Evolutionary conservation across 352 stramenopile species (phyloP), one percentile per base, ranked within the genome.

Genomic region (Globisporangium apiculatum): DNA sequence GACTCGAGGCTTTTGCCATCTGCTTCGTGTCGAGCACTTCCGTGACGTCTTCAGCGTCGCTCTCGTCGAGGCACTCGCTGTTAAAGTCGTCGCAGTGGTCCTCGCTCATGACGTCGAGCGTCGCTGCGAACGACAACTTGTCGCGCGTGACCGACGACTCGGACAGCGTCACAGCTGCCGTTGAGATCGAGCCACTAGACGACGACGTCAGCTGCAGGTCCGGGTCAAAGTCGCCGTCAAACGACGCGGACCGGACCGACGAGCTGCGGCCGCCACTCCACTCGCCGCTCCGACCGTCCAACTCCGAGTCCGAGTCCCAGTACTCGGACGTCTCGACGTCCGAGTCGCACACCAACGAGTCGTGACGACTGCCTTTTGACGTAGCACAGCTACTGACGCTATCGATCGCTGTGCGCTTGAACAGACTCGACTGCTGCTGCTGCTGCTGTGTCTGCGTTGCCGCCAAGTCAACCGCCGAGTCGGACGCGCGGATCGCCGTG

Each of bases 21-120:
- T 81, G 67, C 38, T 61, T 77, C 35, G 74, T 83, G 53, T 83
- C 74, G 18, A 81, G 79, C 15, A 79, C 72, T 50, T 83, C 74
- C 3, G 67, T 62, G 37, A 81, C 56, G 52, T 58, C 38, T 51
- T 67, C 35, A 53, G 24, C 24, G 68, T 11, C 59, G 66, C 7
- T 52, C 60, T 41, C 14, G 59, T 61, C 14, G 60, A 71, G 56
- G 64, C 42, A 51, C 61, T 69, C 41, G 65, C 64, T 52, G 40
- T 4, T 12, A 48, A 62, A 53, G 72, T 59, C 41, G 68, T 76
- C 56, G 69, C 64, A 15, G 12, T 70, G 58, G 40, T 83, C 72
- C 38, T 74, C 60, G 45, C 80, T 80, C 24, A 31, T 31, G 47
- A 81, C 67, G 51, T 81, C 74, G 46, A 83, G 48, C 15, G 61